Percentiles rank a stretch among this genome's conserved stretches.
Conservation (phyloP, 192 early-diverging fungal species). For the Geranomyces michiganensis region DNA sequence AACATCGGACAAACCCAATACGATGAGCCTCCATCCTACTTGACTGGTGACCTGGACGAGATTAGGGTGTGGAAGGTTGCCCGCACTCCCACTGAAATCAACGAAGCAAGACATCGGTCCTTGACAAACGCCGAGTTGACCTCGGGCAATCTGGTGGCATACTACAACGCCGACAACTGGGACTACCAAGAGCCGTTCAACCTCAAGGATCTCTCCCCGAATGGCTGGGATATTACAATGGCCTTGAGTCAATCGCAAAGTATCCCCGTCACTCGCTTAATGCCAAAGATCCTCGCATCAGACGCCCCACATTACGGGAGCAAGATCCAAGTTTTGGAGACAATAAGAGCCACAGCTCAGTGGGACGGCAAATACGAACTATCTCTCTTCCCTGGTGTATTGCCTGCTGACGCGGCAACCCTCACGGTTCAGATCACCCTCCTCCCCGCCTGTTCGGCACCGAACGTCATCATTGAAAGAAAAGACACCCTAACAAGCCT, state of each 20-base stretch:
- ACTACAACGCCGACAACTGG: slow-evolving; percentile 1
- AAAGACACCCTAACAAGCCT: too few relatives aligned
- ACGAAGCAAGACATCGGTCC: background rate
- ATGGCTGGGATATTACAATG: slow-evolving; percentile 6
- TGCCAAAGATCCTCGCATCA: background rate
- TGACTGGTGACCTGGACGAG: slow-evolving; percentile 13
- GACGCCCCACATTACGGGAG: too few relatives aligned
- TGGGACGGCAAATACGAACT: too few relatives aligned
- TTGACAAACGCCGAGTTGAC: background rate
- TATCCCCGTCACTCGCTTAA: background rate
- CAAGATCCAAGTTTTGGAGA: too few relatives aligned
- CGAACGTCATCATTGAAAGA: too few relatives aligned
- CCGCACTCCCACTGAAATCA: background rate
- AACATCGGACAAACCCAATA: background rate
- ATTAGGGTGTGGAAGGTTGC: slow-evolving; percentile 12
- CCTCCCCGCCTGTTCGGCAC: too few relatives aligned
- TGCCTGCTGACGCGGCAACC: too few relatives aligned
- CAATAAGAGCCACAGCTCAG: too few relatives aligned
- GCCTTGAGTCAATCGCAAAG: background rate
- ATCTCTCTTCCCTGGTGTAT: too few relatives aligned
- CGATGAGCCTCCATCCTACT: background rate
- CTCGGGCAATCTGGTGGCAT: background rate
- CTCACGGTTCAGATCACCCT: too few relatives aligned
- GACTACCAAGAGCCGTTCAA: background rate
- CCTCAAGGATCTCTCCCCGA: background rate